Conservation (phyloP, 2,329 filamentous ascomycete species). For the Septoria petroselini region DNA sequence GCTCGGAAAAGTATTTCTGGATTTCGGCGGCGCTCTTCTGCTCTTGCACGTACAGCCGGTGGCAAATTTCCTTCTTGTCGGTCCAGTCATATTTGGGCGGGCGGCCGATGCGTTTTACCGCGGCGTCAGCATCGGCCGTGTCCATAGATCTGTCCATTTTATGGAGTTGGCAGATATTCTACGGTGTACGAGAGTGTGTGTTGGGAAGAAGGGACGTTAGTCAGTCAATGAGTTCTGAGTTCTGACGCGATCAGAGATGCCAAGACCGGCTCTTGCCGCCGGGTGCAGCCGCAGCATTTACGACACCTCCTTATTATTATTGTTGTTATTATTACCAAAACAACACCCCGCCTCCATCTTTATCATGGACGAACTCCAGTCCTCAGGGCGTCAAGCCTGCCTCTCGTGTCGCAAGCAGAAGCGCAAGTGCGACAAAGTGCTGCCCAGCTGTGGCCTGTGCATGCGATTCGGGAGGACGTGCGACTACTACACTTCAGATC, state of each 20-base stretch:
- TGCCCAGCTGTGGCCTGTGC: constrained; percentile 52
- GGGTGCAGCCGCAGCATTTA: too few species aligned
- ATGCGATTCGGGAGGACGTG: constrained; percentile 28
- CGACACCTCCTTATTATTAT: too few species aligned
- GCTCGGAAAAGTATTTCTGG: constrained; percentile 63
- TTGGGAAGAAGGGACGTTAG: not conserved
- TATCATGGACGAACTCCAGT: not conserved
- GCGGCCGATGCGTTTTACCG: constrained; percentile 8
- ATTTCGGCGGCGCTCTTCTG: constrained; percentile 70
- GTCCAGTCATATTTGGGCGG: constrained; percentile 59
- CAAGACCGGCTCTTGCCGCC: not conserved
- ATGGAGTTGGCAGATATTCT: not conserved
- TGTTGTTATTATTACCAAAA: too few species aligned
- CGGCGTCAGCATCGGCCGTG: not conserved
- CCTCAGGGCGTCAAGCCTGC: constrained; percentile 43
- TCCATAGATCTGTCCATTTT: constrained; percentile 3
- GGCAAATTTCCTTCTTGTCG: constrained; percentile 63
- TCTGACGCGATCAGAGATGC: not conserved
- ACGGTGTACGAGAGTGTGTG: constrained; percentile 3
- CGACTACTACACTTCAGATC: constrained; percentile 27
- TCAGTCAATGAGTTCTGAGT: too few species aligned
- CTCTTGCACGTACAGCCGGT: constrained; percentile 73
- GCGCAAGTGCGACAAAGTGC: constrained; percentile 52
- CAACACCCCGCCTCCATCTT: constrained; percentile 1
- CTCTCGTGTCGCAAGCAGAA: constrained; percentile 50